Evolutionary conservation across 2,329 filamentous ascomycete genomes (phyloP).

Genomic region (Trichoderma lentiforme): DNA sequence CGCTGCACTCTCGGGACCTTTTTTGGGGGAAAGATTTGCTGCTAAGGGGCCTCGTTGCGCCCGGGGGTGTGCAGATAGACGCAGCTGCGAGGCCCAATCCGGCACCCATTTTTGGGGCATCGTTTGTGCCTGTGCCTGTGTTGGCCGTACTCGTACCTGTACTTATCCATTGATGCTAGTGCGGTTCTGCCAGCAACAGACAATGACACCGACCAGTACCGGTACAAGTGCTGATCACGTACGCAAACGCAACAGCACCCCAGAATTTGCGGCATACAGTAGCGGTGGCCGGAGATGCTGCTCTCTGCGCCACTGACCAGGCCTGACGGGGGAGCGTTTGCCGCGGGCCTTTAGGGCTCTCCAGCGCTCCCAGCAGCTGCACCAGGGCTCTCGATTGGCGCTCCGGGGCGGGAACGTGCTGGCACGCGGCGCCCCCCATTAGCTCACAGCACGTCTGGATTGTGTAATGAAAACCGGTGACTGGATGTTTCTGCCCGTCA

Average conservation of each 20-base stretch:
- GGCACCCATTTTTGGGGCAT: not conserved
- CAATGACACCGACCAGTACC: not conserved
- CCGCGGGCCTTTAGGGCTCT: not conserved
- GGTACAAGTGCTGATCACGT: not conserved
- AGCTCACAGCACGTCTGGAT: slow-evolving; percentile 36
- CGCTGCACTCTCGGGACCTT: not conserved
- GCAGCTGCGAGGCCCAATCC: not conserved
- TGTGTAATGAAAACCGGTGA: slow-evolving; percentile 49
- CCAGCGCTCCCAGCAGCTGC: not conserved
- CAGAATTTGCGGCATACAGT: slow-evolving; percentile 1
- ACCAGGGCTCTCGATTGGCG: slow-evolving; percentile 11
- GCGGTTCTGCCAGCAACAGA: not conserved
- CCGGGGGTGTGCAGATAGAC: not conserved
- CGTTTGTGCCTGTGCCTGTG: not conserved
- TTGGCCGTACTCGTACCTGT: too few relatives aligned
- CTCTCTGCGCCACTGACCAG: not conserved
- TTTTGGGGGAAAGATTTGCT: not conserved
- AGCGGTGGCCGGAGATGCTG: slow-evolving; percentile 9
- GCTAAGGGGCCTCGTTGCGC: not conserved
- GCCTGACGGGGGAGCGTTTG: not conserved
- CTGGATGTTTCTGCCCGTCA: slow-evolving; percentile 30
- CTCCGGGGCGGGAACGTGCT: slow-evolving; percentile 16
- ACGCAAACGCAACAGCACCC: not conserved
- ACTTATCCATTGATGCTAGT: too few relatives aligned
- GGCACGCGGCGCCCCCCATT: slow-evolving; percentile 24